Evolutionary conservation across 805 yeast species (phyloP).

Genomic region (Lachancea kluyveri): DNA sequence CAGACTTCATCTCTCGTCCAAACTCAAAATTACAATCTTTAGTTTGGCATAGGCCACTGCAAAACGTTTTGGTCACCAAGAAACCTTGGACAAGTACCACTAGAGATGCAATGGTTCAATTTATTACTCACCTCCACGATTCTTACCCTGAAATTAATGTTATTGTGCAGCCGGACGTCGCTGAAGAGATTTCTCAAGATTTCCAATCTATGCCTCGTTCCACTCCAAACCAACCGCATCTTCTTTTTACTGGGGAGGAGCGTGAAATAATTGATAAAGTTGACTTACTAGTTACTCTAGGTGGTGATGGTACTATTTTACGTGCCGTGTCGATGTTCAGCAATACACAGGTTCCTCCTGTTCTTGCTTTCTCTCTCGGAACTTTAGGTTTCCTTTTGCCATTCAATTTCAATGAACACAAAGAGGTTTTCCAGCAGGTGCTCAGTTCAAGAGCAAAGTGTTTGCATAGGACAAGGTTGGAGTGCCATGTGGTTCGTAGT

Average conservation of each 20-base stretch:
- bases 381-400: slow-evolving; percentile 87
- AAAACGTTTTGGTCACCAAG: slow-evolving; percentile 73
- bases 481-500: slow-evolving; percentile 56
- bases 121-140: slow-evolving; percentile 54
- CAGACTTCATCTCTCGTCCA: slow-evolving; percentile 49
- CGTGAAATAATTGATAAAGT: slow-evolving; percentile 57
- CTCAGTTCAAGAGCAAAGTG: slow-evolving; percentile 65
- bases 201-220: slow-evolving; percentile 20
- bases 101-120: slow-evolving; percentile 55
- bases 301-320: slow-evolving; percentile 95
- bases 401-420: slow-evolving; percentile 63
- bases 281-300: slow-evolving; percentile 78
- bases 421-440: slow-evolving; percentile 57
- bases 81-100: slow-evolving; percentile 75
- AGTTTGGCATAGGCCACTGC: slow-evolving; percentile 66
- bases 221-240: slow-evolving; percentile 31
- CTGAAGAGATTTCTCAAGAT: slow-evolving; percentile 51
- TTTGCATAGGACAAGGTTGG: slow-evolving; percentile 69
- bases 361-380: slow-evolving; percentile 81
- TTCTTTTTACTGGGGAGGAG: slow-evolving; percentile 52
- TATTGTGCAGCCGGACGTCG: slow-evolving; percentile 68
- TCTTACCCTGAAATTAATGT: slow-evolving; percentile 69
- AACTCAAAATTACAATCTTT: slow-evolving; percentile 58
- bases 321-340: slow-evolving; percentile 78
- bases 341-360: slow-evolving; percentile 75